Percentiles rank a stretch among this genome's conserved stretches.
These are phyloP conservation scores for Kwoniella sp. DNA, from an alignment of 768 basidiomycete genomes.

Conservation along the genomic window DNA sequence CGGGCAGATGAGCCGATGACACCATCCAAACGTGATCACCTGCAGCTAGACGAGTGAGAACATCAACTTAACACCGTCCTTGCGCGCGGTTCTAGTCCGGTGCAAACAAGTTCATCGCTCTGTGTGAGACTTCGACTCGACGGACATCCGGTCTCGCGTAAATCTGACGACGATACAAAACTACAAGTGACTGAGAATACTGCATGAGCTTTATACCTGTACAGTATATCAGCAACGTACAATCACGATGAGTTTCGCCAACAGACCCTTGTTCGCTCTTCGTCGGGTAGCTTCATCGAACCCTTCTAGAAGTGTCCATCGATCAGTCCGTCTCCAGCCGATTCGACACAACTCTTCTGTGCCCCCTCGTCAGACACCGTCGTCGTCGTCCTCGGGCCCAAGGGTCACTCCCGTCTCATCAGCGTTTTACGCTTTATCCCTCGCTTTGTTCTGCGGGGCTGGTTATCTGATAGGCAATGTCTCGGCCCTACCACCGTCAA, in stretches of 20 bases:
- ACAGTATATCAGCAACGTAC: too few species aligned
- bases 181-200: too few species aligned
- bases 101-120: too few species aligned
- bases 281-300: background rate
- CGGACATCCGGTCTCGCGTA: too few species aligned
- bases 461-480: constrained; percentile 32
- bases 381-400: background rate
- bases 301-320: background rate
- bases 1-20: constrained; percentile 7
- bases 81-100: too few species aligned
- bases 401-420: constrained; percentile 10
- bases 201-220: too few species aligned
- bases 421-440: constrained; percentile 24
- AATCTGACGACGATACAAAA: too few species aligned
- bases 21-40: constrained; percentile 17
- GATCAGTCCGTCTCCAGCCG: background rate
- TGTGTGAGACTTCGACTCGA: too few species aligned
- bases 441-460: constrained; percentile 27
- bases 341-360: constrained; percentile 5
- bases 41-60: too few species aligned
- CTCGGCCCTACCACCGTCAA: constrained; percentile 13
- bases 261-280: constrained; percentile 1
- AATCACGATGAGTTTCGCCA: constrained; percentile 7
- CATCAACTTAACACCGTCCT: too few species aligned
- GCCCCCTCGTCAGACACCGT: background rate